Evolutionary conservation across 2,329 filamentous ascomycete genomes (phyloP).

Genomic region (Aspergillaceae sp.): DNA sequence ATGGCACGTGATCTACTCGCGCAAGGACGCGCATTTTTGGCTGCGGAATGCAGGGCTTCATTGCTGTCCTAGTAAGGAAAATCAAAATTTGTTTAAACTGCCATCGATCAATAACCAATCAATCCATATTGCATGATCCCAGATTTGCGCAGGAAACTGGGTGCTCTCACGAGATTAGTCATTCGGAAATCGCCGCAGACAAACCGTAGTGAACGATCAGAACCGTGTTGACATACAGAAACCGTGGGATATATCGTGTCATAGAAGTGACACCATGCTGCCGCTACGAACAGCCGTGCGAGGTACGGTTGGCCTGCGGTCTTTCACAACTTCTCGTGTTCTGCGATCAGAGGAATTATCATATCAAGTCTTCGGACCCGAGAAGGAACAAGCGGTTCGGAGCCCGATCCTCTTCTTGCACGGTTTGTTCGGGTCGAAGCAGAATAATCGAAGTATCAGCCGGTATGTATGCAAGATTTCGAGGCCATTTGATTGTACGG

Average conservation of each 20-base stretch:
- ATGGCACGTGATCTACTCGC: background rate
- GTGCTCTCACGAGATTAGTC: too few relatives aligned
- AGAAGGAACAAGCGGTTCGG: slow-evolving; percentile 23
- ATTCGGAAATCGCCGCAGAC: too few relatives aligned
- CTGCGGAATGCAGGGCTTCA: too few relatives aligned
- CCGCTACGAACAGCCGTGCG: slow-evolving; percentile 9
- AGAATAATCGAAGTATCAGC: slow-evolving; percentile 90
- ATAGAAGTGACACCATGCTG: slow-evolving; percentile 7
- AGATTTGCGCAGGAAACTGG: too few relatives aligned
- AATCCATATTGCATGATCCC: too few relatives aligned
- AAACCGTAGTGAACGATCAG: slow-evolving; percentile 1
- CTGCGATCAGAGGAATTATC: slow-evolving; percentile 25
- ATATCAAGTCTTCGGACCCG: slow-evolving; percentile 29
- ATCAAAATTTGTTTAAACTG: too few relatives aligned
- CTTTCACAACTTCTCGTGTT: slow-evolving; percentile 25
- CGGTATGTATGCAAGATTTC: slow-evolving; percentile 54
- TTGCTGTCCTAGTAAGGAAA: too few relatives aligned
- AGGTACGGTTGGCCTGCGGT: slow-evolving; percentile 10
- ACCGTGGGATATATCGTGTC: background rate
- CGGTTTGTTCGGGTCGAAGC: slow-evolving; percentile 88
- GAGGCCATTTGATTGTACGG: background rate
- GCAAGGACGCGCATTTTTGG: too few relatives aligned
- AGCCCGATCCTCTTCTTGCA: slow-evolving; percentile 80
- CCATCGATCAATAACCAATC: too few relatives aligned
- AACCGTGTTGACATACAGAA: too few relatives aligned